These are phyloP conservation scores for Annulohypoxylon moriforme DNA, from an alignment of 495 filamentous ascomycete species.

Conservation along the genomic window DNA sequence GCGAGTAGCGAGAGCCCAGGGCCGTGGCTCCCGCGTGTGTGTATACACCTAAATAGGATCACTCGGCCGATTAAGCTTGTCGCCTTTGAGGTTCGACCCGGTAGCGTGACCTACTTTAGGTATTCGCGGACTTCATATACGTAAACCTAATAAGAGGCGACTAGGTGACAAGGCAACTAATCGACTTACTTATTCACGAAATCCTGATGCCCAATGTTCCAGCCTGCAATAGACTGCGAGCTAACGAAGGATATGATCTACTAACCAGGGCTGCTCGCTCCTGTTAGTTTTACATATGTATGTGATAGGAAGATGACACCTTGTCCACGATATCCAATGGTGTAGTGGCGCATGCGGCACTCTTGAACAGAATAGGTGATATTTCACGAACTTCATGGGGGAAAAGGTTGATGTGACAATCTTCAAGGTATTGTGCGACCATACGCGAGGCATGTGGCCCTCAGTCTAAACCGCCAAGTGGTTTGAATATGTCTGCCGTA, in stretches of 20 bases:
- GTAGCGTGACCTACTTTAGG: slow-evolving; percentile 15
- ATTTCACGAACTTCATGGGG: slow-evolving; percentile 31
- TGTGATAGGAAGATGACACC: slow-evolving; percentile 9
- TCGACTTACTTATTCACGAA: background rate
- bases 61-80: slow-evolving; percentile 38
- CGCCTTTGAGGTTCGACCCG: slow-evolving; percentile 5
- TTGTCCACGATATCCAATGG: slow-evolving; percentile 40
- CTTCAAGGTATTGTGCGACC: slow-evolving; percentile 19
- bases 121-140: background rate
- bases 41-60: slow-evolving; percentile 28
- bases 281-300: background rate
- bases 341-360: slow-evolving; percentile 18
- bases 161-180: background rate
- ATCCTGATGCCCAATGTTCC: slow-evolving; percentile 26
- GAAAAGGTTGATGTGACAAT: slow-evolving; percentile 16
- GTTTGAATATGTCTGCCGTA: slow-evolving; percentile 4
- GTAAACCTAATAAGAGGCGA: slow-evolving; percentile 15
- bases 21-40: slow-evolving; percentile 21
- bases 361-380: slow-evolving; percentile 18
- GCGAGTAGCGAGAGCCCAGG: slow-evolving; percentile 18
- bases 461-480: background rate
- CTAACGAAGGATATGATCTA: slow-evolving; percentile 10
- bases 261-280: background rate
- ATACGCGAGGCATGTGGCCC: slow-evolving; percentile 22
- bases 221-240: slow-evolving; percentile 6